Base-by-base conservation (phyloP, 148 eudicot genomes). In the Silene latifolia region DNA sequence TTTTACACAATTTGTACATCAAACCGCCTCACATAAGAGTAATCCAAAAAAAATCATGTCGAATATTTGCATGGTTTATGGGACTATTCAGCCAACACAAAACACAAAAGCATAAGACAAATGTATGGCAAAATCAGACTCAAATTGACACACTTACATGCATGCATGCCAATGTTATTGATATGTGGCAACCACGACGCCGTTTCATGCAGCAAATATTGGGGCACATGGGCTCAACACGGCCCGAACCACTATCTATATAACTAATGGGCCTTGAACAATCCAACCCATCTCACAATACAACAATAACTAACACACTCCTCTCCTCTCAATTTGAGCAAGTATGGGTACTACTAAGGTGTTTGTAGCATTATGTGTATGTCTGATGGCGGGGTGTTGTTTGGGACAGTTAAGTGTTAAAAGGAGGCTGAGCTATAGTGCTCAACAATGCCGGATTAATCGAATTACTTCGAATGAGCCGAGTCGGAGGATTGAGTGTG, bases 401-500 rank as follows among this genome's bases (percentile, higher is more conserved):
- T 0, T 81, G 60, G 83, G 71, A 12, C 77, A 67, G 67, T 2
- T 23, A 18, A 51, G 56, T 24, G 12, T 27, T 0, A 39, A 60
- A 11, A 72, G 35, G 77, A 69, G 64, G 67, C 74, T 79, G 70
- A 82, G 77, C 67, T 67, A 53, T 47, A 8, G 32, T 0, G 85
- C 88, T 20, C 88, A 86, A 71, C 89, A 89, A 54, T 90, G 96
- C 81, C 78, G 83, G 58, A 39, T 90, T 11, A 79, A 85, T 47
- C 74, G 72, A 20, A 72, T 89, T 8, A 21, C 77, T 32, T 76
- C 86, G 23, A 66, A 48, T 58, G 84, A 91, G 77, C 96, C 96
- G 1, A 71, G 35, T 8, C 67, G 78, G 9, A 70, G 78, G 77
- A 76, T 87, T 35, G 79, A 91, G 71, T 83, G 78, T 17, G 93